These are phyloP conservation scores for Diplogelasinospora grovesii DNA, from an alignment of 495 filamentous ascomycete species.

Conservation along the genomic window DNA sequence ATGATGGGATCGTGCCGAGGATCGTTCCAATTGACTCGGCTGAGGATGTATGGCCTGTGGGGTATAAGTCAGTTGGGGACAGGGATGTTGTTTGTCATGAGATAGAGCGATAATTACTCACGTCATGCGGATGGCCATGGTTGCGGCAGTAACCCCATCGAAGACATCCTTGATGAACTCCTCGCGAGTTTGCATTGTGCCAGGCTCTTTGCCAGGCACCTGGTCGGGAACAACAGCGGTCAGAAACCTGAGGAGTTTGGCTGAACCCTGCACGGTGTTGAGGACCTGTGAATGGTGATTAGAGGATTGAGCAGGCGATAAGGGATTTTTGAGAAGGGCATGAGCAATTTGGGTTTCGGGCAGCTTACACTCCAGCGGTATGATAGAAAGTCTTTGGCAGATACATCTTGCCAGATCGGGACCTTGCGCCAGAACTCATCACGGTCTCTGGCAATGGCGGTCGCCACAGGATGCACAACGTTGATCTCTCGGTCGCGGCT, in stretches of 20 bases:
- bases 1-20: conserved; percentile 50
- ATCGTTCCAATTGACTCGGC: conserved; percentile 47
- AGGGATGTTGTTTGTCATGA: neutral
- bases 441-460: conserved; percentile 1
- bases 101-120: conserved; percentile 15
- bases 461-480: conserved; percentile 6
- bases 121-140: conserved; percentile 49
- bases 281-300: conserved; percentile 14
- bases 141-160: conserved; percentile 38
- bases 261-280: conserved; percentile 34
- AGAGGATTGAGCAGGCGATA: neutral
- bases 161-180: conserved; percentile 47
- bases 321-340: too few species aligned
- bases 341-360: neutral
- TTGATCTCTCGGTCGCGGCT: too few species aligned
- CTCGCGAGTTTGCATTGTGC: conserved; percentile 34
- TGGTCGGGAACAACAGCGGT: conserved; percentile 36
- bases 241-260: conserved; percentile 38
- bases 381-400: conserved; percentile 37
- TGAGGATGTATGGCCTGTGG: conserved; percentile 47
- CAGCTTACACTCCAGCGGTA: conserved; percentile 42
- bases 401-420: conserved; percentile 34
- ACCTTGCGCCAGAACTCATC: conserved; percentile 41
- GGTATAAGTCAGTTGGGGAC: conserved; percentile 8
- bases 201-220: conserved; percentile 28